A percentile compares a stretch with the other conserved stretches of the same genome.
phyloP scores from a whole-genome alignment of 306 rosid genomes.

The Benincasa hispida region DNA sequence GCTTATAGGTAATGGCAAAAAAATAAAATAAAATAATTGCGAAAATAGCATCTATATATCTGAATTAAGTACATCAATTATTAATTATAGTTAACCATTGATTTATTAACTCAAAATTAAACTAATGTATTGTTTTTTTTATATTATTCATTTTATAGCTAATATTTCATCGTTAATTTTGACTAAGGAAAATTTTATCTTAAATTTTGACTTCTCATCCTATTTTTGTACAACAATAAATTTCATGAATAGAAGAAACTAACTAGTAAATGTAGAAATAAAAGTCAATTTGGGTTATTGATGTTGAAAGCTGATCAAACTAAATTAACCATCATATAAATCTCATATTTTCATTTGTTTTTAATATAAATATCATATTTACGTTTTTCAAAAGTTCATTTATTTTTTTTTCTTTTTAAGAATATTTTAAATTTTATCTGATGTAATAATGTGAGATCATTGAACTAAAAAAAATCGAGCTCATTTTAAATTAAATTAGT shows the following conservation, averaged over 20 bases:
- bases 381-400: neutral
- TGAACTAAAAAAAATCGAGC: no score
- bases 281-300: neutral
- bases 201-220: neutral
- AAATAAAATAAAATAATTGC: neutral
- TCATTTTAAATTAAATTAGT: no score
- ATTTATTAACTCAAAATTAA: neutral
- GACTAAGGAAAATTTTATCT: no score
- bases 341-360: neutral
- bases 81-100: neutral
- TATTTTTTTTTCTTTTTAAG: neutral
- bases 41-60: neutral
- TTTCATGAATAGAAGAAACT: neutral
- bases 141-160: neutral
- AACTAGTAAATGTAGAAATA: neutral
- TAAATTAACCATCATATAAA: neutral
- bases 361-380: no score
- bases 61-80: neutral
- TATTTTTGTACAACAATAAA: neutral
- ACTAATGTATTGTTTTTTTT: neutral
- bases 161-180: neutral
- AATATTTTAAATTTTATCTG: no score
- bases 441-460: no score
- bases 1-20: neutral
- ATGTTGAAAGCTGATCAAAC: neutral